Conservation (phyloP, 129 eudicot species). For the Silybum marianum region DNA sequence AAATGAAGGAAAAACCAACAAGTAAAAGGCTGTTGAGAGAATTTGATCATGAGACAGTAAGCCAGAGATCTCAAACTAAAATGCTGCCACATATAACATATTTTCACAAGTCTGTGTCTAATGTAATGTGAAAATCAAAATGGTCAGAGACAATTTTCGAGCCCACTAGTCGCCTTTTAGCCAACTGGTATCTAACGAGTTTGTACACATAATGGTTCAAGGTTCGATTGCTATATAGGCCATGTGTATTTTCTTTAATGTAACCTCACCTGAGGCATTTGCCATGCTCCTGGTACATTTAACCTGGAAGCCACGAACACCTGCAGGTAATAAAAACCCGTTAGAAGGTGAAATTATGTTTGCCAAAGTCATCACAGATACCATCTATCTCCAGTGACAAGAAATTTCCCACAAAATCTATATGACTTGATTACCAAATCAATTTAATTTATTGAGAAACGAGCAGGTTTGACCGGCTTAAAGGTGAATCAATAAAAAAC, state of each 20-base stretch:
- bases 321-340: constrained; percentile 46
- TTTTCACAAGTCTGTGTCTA: not conserved
- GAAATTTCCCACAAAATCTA: constrained; percentile 3
- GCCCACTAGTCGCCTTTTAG: not conserved
- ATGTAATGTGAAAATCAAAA: not conserved
- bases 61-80: not conserved
- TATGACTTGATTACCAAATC: constrained; percentile 9
- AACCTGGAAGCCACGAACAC: constrained; percentile 96
- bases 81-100: not conserved
- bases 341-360: not conserved
- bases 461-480: constrained; percentile 27
- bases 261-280: constrained; percentile 90
- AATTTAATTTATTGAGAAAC: not conserved
- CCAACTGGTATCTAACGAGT: not conserved
- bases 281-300: constrained; percentile 99
- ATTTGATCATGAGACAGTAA: constrained; percentile 12
- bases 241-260: constrained; percentile 2
- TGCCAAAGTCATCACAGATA: not conserved
- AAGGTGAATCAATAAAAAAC: constrained; percentile 11
- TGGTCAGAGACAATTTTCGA: not conserved
- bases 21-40: not conserved
- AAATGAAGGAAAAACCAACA: not conserved
- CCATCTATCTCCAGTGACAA: not conserved
- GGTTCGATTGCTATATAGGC: not conserved
- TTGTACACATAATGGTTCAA: constrained; percentile 5